Conservation (phyloP, 495 filamentous ascomycete species). For the Neurospora sp. region DNA sequence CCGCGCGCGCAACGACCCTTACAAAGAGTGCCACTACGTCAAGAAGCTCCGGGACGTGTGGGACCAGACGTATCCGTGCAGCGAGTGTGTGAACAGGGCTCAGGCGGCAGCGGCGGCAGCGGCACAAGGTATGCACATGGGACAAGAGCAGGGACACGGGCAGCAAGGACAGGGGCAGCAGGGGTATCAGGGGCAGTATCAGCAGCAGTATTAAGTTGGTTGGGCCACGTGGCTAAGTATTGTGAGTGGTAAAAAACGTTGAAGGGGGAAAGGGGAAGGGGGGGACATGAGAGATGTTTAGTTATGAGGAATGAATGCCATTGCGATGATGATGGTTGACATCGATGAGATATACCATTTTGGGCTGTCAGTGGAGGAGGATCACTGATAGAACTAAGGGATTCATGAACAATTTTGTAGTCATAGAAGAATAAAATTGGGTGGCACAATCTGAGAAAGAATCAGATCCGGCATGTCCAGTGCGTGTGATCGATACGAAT, state of each 20-base stretch:
- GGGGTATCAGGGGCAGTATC: background rate
- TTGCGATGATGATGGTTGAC: background rate
- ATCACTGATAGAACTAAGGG: background rate
- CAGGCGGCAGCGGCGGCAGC: background rate
- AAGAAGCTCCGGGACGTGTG: conserved; percentile 48
- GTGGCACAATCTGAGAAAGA: background rate
- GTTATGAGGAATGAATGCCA: background rate
- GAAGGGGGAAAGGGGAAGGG: background rate
- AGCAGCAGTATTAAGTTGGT: background rate
- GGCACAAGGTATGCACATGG: background rate
- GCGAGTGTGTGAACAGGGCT: conserved; percentile 15
- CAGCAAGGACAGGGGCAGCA: background rate
- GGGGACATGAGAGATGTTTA: background rate
- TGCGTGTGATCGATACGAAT: background rate
- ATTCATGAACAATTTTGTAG: background rate
- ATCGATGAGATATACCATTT: too few relatives aligned
- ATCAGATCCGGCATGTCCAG: background rate
- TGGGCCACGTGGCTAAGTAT: background rate
- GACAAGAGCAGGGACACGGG: background rate
- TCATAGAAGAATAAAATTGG: background rate
- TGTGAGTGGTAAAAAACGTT: background rate
- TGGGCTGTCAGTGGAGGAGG: background rate
- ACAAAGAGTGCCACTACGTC: conserved; percentile 52
- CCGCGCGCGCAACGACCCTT: conserved; percentile 54
- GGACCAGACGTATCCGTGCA: conserved; percentile 39